These are phyloP conservation scores for Wickerhamiella parazyma DNA, from an alignment of 805 yeast genomes.

Conservation along the genomic window DNA sequence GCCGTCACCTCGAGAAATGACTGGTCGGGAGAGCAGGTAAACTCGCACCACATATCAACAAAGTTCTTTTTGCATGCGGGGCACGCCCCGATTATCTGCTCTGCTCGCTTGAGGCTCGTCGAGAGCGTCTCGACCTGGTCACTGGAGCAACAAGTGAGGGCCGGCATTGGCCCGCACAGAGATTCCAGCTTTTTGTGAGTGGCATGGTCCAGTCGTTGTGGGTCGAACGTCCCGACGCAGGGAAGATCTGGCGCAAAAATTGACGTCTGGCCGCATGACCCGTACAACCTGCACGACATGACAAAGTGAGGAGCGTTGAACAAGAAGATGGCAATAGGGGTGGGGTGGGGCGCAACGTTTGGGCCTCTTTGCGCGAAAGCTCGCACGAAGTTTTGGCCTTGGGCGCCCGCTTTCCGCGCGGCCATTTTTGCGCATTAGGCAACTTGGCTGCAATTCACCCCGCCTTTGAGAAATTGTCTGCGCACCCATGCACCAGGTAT, in stretches of 20 bases:
- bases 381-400: too few species aligned
- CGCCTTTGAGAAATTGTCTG: too few species aligned
- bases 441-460: too few species aligned
- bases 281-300: constrained; percentile 23
- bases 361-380: too few species aligned
- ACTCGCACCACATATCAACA: constrained; percentile 63
- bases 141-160: constrained; percentile 52
- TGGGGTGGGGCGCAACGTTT: too few species aligned
- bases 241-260: constrained; percentile 72
- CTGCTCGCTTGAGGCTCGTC: constrained; percentile 57
- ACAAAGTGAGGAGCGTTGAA: neutral
- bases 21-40: constrained; percentile 84
- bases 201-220: constrained; percentile 34
- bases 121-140: constrained; percentile 44
- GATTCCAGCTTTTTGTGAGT: constrained; percentile 35
- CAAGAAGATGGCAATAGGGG: neutral
- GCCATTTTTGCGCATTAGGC: too few species aligned
- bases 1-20: constrained; percentile 59
- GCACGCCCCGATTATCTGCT: constrained; percentile 70
- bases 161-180: constrained; percentile 59
- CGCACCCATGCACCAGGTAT: too few species aligned
- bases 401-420: too few species aligned
- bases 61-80: constrained; percentile 89
- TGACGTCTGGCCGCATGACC: constrained; percentile 62
- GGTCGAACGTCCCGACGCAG: constrained; percentile 45